Base-by-base conservation (phyloP, 2,329 filamentous ascomycete species). In the Trichophyton simii region DNA sequence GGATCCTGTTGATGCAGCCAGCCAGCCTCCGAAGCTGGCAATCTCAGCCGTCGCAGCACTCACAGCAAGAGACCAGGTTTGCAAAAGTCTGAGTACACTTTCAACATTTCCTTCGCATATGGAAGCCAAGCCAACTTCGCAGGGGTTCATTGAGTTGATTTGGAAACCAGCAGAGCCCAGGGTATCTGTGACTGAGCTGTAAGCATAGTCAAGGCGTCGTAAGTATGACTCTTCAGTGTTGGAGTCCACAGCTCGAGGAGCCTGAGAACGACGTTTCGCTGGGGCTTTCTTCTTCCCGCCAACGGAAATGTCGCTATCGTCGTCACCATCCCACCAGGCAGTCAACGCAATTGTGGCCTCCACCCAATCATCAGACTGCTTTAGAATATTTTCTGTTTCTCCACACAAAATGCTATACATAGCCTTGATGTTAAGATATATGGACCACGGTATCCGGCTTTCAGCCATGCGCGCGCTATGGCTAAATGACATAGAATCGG, bases 281-380 rank as follows among this genome's bases (percentile, higher is more conserved):
- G 57, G 18, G n/a, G 28, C 52, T 36, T 63, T 64, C 22, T 67
- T 63, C 13, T 50, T 54, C 13, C 64, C 63, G 28, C 67, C 61
- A 42, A 73, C 69, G 0, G 72, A 65, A 31, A 74, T 66, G 0
- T 77, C 75, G 13, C 79, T 77, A 8, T 85, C 81, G 63, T 85
- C 83, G n/a, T 83, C 82, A 63, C 94, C 89, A 70, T 95, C 87
- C 91, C 91, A 96, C 92, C 92, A 97, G 4, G 88, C 86, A 36
- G 91, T 86, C 58, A 97, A 77, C 1, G 87, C 88, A 63, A 96
- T 76, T 0, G 87, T 88, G 0, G 90, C 91, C 76, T 97, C 92
- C 59, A 92, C 85, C 92, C 92, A 97, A 73, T 96, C 91, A 69
- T 92, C 86, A 0, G 91, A 84, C 52, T 85, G 83, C 55, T 85